Evolutionary conservation across 2,329 filamentous ascomycete genomes (phyloP), one percentile per base, ranked within the genome.

Genomic region (Aspergillus tubingensis): DNA sequence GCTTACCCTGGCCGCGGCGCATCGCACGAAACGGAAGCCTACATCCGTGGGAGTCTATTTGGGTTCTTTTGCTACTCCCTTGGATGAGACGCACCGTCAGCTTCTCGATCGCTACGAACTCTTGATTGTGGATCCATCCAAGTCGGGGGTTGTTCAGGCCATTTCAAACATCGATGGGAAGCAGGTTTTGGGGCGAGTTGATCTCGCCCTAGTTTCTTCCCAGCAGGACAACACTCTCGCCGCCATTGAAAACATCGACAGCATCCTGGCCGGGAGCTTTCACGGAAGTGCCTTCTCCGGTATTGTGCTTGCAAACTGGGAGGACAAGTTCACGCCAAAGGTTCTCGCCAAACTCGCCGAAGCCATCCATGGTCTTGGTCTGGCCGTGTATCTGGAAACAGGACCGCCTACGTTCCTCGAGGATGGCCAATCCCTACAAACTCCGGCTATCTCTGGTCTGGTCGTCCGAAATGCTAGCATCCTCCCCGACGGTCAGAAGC

Each of bases 71-170:
- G 62, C 65, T 17, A 63, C 57, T 30, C 74, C 75, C 4, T 70
- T 71, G 5, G 76, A 72, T 3, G 54, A 58, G 15, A 60, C 67
- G 19, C 70, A 81, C 60, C 58, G 67, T 19, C 65, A 62, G n/a
- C 51, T 82, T 6, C 67, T 81, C n/a, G 58, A 69, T 39, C 69
- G 74, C 66, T 81, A 77, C 77, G 79, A 82, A 54, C 61, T 81
- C n/a, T 59, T 81, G 41, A 71, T 80, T 15, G 70, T 81, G 11
- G 78, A 82, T 62, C 79, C 80, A 2, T 69, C 75, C 17, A 72
- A 76, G 60, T 41, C 56, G 8, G 75, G 77, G 5, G 72, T 79
- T 2, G 48, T 70, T 2, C 68, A 74, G 4, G 77, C 74, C 4
- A 68, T 80, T 56, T 64, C 65, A 8, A 60, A 59, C 13, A 54